Base-by-base conservation (phyloP, 2,329 filamentous ascomycete genomes). In the Sporothrix variecibatus region DNA sequence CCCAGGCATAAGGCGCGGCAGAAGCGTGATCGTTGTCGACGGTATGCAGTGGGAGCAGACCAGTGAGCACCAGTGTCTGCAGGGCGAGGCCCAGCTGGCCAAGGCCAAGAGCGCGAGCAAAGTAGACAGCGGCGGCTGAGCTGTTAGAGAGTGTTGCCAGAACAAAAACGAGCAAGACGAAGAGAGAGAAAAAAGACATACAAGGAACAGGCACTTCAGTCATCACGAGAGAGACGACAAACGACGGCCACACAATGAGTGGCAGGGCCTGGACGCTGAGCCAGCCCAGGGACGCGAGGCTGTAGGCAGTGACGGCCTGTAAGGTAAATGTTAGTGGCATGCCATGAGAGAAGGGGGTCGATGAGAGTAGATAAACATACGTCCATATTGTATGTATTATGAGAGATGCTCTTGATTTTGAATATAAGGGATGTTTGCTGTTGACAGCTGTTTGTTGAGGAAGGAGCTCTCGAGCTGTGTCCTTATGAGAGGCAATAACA, bases 31-130 rank as follows among this genome's bases (percentile, higher is more conserved):
- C 79, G n/a, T 56, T 34, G 87, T 67, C 86, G 0, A 86, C 87
- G 8, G 51, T 23, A 1, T 49, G 49, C 15, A 94, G 82, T 0
- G 93, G 93, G 5, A 95, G 85, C 2, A 88, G 87, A 65, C 93
- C 93, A 0, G 92, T 92, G 40, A 95, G 86, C 49, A 93, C 85
- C 51, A 94, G 82, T n/a, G 87, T 86, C 15, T 92, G 82, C 7
- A 90, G 79, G 43, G 89, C 90, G 38, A 95, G 83, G 11, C 89
- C 84, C 28, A 94, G 84, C 62, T 94, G 86, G 40, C 90, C 84
- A 73, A 95, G 84, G 76, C 92, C 93, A 1, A 94, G 86, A 38
- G 87, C 89, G 58, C 93, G 91, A 71, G 90, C 90, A 81, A 95
- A 91, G 86, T 95, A 95, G 73, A 88, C 83, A 81, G 94, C 92